These are phyloP conservation scores for Xylariaceae sp. DNA, from an alignment of 2,329 filamentous ascomycete genomes.

Conservation along the genomic window DNA sequence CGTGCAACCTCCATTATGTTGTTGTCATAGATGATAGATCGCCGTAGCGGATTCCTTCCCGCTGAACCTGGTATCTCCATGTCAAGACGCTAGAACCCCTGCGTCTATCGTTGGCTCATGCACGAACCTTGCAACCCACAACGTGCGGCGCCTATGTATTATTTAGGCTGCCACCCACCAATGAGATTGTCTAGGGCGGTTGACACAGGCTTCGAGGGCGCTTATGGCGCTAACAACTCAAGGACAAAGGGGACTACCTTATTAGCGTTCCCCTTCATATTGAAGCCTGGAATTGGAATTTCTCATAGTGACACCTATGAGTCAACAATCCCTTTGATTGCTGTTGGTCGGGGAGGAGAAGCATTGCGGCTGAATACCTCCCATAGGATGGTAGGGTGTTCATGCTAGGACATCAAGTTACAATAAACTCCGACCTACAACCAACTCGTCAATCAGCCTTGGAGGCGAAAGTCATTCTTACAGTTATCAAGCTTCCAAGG, in stretches of 20 bases:
- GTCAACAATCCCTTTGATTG: not conserved
- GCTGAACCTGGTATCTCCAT: constrained; percentile 17
- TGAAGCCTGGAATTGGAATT: constrained; percentile 1
- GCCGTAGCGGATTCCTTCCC: constrained; percentile 24
- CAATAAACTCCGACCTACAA: constrained; percentile 18
- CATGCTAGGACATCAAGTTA: constrained; percentile 12
- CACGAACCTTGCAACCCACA: constrained; percentile 17
- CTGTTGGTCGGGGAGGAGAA: constrained; percentile 3
- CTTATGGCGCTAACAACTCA: constrained; percentile 15
- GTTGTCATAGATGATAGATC: constrained; percentile 20
- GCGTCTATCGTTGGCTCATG: constrained; percentile 15
- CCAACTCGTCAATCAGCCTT: constrained; percentile 15
- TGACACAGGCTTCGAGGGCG: constrained; percentile 6
- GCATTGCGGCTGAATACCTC: not conserved
- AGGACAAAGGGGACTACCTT: constrained; percentile 6
- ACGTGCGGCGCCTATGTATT: constrained; percentile 24
- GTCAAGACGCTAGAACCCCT: constrained; percentile 10
- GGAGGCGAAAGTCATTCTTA: constrained; percentile 7
- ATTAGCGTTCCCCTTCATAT: constrained; percentile 5
- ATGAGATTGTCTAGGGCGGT: constrained; percentile 10
- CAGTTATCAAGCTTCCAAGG: constrained; percentile 3
- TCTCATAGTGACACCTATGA: constrained; percentile 7
- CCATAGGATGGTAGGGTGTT: constrained; percentile 9
- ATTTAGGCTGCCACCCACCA: constrained; percentile 18
- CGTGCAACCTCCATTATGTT: not conserved